A percentile compares a stretch with the other conserved stretches of the same genome.
phyloP scores from a whole-genome alignment of 352 stramenopile species.

The Aphanomyces astaci region DNA sequence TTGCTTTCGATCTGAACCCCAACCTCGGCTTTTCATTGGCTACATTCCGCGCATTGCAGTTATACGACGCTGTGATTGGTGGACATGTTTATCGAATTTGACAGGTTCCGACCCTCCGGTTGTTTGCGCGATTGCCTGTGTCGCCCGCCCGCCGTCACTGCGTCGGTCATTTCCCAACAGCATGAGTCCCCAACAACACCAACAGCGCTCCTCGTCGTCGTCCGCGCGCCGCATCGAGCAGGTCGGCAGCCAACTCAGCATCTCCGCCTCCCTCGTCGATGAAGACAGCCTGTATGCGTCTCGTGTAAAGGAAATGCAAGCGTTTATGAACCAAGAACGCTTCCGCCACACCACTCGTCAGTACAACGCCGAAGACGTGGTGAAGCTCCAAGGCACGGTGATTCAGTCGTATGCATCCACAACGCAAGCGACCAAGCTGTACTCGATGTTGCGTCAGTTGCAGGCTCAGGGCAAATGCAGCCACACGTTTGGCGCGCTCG shows the following conservation, averaged over 20 bases:
- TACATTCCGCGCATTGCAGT: background rate
- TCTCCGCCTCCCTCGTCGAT: conserved; percentile 33
- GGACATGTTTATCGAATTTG: conserved; percentile 1
- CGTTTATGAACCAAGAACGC: conserved; percentile 62
- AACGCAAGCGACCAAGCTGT: conserved; percentile 72
- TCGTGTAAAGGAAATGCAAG: conserved; percentile 62
- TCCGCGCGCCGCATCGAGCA: conserved; percentile 53
- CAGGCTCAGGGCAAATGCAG: conserved; percentile 69
- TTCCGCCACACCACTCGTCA: conserved; percentile 76
- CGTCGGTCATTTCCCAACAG: conserved; percentile 15
- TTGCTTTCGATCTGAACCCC: background rate
- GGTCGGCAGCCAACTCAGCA: conserved; percentile 58
- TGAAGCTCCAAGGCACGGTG: conserved; percentile 78
- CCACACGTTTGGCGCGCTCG: conserved; percentile 82
- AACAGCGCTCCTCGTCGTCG: background rate
- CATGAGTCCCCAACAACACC: conserved; percentile 16
- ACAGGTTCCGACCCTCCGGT: conserved; percentile 3
- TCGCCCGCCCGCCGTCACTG: background rate
- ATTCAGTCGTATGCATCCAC: conserved; percentile 35
- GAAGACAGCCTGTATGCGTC: conserved; percentile 59
- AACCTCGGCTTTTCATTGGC: background rate
- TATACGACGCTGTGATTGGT: background rate
- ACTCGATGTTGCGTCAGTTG: conserved; percentile 80
- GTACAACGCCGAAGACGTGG: conserved; percentile 73
- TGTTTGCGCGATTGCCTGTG: background rate